Conservation (phyloP, 2,329 filamentous ascomycete species). For the Neonectria coccinea region DNA sequence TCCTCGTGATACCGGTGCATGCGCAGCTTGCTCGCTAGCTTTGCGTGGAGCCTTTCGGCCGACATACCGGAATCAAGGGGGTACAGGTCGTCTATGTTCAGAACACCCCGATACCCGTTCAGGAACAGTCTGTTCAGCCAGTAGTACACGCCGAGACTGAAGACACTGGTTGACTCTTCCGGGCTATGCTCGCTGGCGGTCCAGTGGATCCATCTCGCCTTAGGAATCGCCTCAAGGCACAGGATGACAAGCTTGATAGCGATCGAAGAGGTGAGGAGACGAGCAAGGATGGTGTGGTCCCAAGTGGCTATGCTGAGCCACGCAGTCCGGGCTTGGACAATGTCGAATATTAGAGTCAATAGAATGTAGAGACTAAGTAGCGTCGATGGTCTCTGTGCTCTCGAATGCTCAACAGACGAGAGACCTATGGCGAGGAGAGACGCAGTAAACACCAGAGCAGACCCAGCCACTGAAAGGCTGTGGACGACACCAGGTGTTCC, state of each 20-base stretch:
- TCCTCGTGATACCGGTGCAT: constrained; percentile 43
- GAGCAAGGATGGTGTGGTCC: constrained; percentile 37
- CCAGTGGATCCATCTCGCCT: constrained; percentile 55
- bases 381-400: constrained; percentile 55
- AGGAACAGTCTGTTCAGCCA: constrained; percentile 54
- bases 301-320: constrained; percentile 50
- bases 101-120: constrained; percentile 50
- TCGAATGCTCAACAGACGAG: constrained; percentile 53
- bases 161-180: constrained; percentile 51
- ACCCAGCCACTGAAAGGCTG: constrained; percentile 44
- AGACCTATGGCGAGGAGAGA: constrained; percentile 46
- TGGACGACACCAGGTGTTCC: constrained; percentile 32
- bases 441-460: constrained; percentile 43
- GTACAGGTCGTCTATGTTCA: constrained; percentile 51
- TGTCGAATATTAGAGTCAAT: constrained; percentile 58
- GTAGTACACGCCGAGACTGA: constrained; percentile 48
- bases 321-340: constrained; percentile 55
- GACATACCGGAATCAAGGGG: constrained; percentile 49
- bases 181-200: constrained; percentile 53
- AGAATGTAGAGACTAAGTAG: constrained; percentile 57
- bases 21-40: constrained; percentile 34
- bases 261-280: constrained; percentile 51
- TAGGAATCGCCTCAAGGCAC: constrained; percentile 54
- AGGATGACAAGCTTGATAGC: constrained; percentile 52
- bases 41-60: constrained; percentile 33